Evolutionary conservation across 1,284 basidiomycete genomes (phyloP).

Genomic region (Leccinum griseonigrum): DNA sequence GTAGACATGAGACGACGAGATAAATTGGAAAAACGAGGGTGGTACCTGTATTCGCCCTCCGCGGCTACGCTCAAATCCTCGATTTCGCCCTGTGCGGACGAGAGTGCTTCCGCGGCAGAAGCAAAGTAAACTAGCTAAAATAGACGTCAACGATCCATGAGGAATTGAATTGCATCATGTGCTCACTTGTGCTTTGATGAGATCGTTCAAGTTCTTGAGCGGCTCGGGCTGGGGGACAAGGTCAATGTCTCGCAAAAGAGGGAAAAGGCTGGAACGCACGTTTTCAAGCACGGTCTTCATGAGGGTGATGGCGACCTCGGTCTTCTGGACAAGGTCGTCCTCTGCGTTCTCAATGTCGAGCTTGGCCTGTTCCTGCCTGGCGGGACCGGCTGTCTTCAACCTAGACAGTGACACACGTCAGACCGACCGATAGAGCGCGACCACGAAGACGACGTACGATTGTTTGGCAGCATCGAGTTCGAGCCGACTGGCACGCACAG

Average conservation of each 20-base stretch:
- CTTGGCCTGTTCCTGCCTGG: slow-evolving; percentile 85
- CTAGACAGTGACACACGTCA: slow-evolving; percentile 38
- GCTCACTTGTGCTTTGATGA: slow-evolving; percentile 80
- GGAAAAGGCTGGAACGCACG: slow-evolving; percentile 48
- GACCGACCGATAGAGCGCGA: not conserved
- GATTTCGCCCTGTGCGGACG: slow-evolving; percentile 82
- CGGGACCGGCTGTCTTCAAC: slow-evolving; percentile 71
- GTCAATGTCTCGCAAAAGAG: not conserved
- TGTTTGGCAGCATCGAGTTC: slow-evolving; percentile 76
- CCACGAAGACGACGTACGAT: slow-evolving; percentile 37
- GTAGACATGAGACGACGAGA: slow-evolving; percentile 10
- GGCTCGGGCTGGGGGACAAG: slow-evolving; percentile 78
- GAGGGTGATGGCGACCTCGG: slow-evolving; percentile 94
- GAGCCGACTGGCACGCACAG: slow-evolving; percentile 80
- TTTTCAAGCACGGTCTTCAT: slow-evolving; percentile 99
- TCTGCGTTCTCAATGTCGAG: slow-evolving; percentile 94
- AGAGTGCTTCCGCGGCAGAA: slow-evolving; percentile 82
- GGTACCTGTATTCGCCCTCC: slow-evolving; percentile 89
- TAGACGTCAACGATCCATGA: slow-evolving; percentile 1
- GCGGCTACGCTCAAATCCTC: slow-evolving; percentile 88
- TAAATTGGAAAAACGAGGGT: not conserved
- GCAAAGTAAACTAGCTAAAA: slow-evolving; percentile 79
- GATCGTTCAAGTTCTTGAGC: slow-evolving; percentile 88
- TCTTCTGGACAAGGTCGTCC: slow-evolving; percentile 95
- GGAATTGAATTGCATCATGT: not conserved